Evolutionary conservation across 352 stramenopile species (phyloP), one percentile per base, ranked within the genome.

Genomic region (Phytophthora chlamydospora): DNA sequence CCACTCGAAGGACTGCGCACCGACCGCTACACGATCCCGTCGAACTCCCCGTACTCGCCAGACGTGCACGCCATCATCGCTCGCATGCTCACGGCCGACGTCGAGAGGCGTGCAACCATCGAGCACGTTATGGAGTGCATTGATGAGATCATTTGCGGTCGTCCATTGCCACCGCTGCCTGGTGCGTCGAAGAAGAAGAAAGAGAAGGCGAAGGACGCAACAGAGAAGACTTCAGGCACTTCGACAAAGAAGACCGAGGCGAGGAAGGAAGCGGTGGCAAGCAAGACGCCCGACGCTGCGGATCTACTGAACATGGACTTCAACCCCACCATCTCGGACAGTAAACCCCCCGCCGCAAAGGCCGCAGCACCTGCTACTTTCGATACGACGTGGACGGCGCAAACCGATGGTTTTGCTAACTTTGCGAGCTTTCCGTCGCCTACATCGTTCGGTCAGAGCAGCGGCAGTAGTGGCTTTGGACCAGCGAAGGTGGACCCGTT

Each of bases 1-100:
- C 85, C 90, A 19, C 94, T 97, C 21, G 94, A 95, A 17, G 96
- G 94, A 12, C 94, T 99, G 53, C 74, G 98, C 24, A 98, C 93
- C 1, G 85, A 90, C 57, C 96, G 95, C 32, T 98, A 98, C 73
- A 93, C 90, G 50, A 96, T 98, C 62, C 96, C 95, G 8, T 78
- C 91, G 11, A 78, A 89, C 42, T 95, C 97, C 58, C 77, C 80
- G 11, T 98, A 98, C 70, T 95, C 90, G n/a, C 68, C 83, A 0
- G 71, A 91, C 43, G 55, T 98, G 1, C 82, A 96, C 29, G 81
- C 90, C 38, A 78, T 98, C 9, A 90, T 99, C 43, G 79, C 94
- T 55, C 78, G 92, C 46, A 97, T 98, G 90, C 73, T 98, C 4
- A 92, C 89, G 17, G 72, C 91, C 0, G 92, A 98, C 52, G 85